A percentile compares a stretch with the other conserved stretches of the same genome.
phyloP scores from a whole-genome alignment of 2,329 filamentous ascomycete genomes.

The Neoscytalidium dimidiatum region DNA sequence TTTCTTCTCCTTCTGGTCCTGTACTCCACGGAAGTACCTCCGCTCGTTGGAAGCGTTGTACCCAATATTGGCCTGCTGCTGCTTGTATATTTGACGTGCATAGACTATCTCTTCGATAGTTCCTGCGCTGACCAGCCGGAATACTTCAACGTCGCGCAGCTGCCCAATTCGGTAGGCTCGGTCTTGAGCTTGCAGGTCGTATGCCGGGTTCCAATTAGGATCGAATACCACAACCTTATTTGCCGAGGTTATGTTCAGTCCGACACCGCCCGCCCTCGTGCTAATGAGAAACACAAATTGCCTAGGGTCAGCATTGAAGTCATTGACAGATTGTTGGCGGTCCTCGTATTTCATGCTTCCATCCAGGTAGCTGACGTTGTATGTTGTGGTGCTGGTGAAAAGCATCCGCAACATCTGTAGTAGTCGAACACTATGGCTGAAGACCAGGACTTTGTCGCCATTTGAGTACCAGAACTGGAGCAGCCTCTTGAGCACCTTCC shows the following conservation, averaged over 20 bases:
- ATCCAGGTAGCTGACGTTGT: slow-evolving; percentile 89
- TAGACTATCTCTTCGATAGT: slow-evolving; percentile 98
- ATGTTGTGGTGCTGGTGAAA: slow-evolving; percentile 79
- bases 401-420: slow-evolving; percentile 81
- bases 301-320: slow-evolving; percentile 83
- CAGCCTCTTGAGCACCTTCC: slow-evolving; percentile 85
- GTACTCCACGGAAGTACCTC: slow-evolving; percentile 92
- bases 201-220: slow-evolving; percentile 95
- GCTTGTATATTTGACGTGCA: slow-evolving; percentile 96
- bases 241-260: slow-evolving; percentile 93
- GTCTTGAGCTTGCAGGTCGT: slow-evolving; percentile 94
- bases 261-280: slow-evolving; percentile 88
- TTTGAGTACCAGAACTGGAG: slow-evolving; percentile 87
- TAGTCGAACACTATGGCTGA: slow-evolving; percentile 87
- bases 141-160: slow-evolving; percentile 89
- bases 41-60: slow-evolving; percentile 92
- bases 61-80: slow-evolving; percentile 96
- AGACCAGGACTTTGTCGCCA: slow-evolving; percentile 92
- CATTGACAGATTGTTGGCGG: slow-evolving; percentile 77
- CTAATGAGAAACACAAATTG: slow-evolving; percentile 97
- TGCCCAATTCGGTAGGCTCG: slow-evolving; percentile 96
- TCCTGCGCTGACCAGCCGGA: slow-evolving; percentile 83
- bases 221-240: slow-evolving; percentile 98
- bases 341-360: slow-evolving; percentile 82
- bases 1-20: slow-evolving; percentile 77